Evolutionary conservation across 306 rosid genomes (phyloP).

Genomic region (Cicer judaicum): DNA sequence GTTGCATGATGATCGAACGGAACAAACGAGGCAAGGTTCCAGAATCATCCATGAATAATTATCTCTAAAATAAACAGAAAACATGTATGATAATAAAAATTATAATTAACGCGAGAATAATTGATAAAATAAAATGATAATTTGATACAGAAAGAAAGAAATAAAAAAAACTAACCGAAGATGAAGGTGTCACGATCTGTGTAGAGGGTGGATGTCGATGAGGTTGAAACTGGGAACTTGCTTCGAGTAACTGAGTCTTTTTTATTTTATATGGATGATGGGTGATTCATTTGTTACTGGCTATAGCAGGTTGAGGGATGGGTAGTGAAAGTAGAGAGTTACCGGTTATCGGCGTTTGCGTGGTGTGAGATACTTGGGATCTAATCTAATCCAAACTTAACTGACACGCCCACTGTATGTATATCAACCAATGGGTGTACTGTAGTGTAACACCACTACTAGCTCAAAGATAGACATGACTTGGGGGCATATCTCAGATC

Average conservation of each 20-base stretch:
- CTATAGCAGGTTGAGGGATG: slow-evolving; percentile 48
- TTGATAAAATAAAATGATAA: neutral
- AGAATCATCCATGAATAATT: slow-evolving; percentile 24
- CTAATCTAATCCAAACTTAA: neutral
- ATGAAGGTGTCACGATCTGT: slow-evolving; percentile 47
- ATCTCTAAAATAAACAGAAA: neutral
- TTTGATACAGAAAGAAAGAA: neutral
- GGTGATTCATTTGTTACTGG: slow-evolving; percentile 52
- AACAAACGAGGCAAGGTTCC: slow-evolving; percentile 1
- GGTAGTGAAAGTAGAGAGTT: neutral
- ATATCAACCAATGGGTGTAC: no score
- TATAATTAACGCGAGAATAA: neutral
- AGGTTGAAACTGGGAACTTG: slow-evolving; percentile 49
- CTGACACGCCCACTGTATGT: slow-evolving; percentile 30
- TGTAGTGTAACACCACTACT: no score
- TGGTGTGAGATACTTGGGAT: slow-evolving; percentile 48
- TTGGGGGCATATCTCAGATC: no score
- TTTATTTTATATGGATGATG: slow-evolving; percentile 9
- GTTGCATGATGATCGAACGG: slow-evolving; percentile 6
- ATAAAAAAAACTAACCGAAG: slow-evolving; percentile 37
- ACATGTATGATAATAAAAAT: neutral
- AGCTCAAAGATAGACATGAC: no score
- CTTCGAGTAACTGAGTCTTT: neutral
- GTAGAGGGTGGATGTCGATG: slow-evolving; percentile 45
- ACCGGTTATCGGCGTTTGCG: slow-evolving; percentile 54